Evolutionary conservation across 2,329 filamentous ascomycete species (phyloP).

Genomic region (Myotisia sp.): DNA sequence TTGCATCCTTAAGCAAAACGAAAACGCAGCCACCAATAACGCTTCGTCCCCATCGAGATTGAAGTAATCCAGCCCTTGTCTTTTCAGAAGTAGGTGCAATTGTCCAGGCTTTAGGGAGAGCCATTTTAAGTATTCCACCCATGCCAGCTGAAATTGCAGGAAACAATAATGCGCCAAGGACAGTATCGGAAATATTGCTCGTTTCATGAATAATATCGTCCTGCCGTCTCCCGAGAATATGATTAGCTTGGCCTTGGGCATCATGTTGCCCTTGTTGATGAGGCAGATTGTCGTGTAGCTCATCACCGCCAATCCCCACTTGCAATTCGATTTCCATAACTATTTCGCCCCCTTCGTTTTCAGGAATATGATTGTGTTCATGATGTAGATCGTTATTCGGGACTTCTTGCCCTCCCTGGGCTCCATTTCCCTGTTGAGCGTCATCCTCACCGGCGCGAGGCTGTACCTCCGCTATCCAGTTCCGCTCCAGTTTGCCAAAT

Average conservation of each 20-base stretch:
- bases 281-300: constrained; percentile 26
- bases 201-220: constrained; percentile 40
- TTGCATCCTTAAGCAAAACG: constrained; percentile 61
- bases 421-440: constrained; percentile 12
- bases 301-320: constrained; percentile 34
- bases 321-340: constrained; percentile 39
- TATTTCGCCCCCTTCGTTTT: constrained; percentile 27
- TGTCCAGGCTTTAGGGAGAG: constrained; percentile 57
- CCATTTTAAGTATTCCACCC: constrained; percentile 57
- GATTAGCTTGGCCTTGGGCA: constrained; percentile 14
- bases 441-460: constrained; percentile 36
- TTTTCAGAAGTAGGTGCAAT: constrained; percentile 28
- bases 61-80: constrained; percentile 52
- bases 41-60: constrained; percentile 77
- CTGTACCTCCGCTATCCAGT: constrained; percentile 50
- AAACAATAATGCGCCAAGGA: constrained; percentile 60
- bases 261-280: constrained; percentile 16
- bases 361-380: constrained; percentile 22
- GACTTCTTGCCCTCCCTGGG: constrained; percentile 9
- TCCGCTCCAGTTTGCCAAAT: constrained; percentile 43
- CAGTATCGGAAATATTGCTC: constrained; percentile 42
- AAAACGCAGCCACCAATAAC: constrained; percentile 79
- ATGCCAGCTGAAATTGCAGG: constrained; percentile 66
- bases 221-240: constrained; percentile 26
- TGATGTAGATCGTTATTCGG: constrained; percentile 21